Evolutionary conservation across 179 eudicot species (phyloP).

Genomic region (Corrigiola litoralis): DNA sequence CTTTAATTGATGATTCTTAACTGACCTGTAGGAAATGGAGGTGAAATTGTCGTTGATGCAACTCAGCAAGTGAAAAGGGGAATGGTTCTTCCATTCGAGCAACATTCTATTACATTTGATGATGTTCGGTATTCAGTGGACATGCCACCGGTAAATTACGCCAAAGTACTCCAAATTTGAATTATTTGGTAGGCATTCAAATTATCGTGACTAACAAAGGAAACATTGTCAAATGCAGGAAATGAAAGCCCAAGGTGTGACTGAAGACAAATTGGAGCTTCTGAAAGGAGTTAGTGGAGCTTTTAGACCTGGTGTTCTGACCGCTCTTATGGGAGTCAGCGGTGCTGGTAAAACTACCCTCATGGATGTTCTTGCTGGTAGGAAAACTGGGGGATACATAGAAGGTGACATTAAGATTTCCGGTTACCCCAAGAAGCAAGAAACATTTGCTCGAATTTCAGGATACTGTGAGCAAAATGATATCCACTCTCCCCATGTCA

Average conservation of each 20-base stretch:
- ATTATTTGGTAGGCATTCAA: too few species aligned
- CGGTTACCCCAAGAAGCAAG: slow-evolving; percentile 78
- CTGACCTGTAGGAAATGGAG: slow-evolving; percentile 19
- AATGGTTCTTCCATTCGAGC: slow-evolving; percentile 42
- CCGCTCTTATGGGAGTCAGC: slow-evolving; percentile 84
- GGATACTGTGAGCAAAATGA: slow-evolving; percentile 89
- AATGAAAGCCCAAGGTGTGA: slow-evolving; percentile 65
- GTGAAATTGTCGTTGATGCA: slow-evolving; percentile 18
- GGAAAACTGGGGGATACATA: slow-evolving; percentile 82
- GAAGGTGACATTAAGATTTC: slow-evolving; percentile 65
- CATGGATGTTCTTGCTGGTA: slow-evolving; percentile 83
- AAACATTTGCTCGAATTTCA: slow-evolving; percentile 74
- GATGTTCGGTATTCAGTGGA: slow-evolving; percentile 34
- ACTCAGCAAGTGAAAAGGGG: slow-evolving; percentile 22
- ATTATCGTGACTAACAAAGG: neutral
- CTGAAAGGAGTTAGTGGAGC: slow-evolving; percentile 76
- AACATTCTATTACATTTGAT: slow-evolving; percentile 34
- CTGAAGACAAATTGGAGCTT: slow-evolving; percentile 58
- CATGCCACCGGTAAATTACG: slow-evolving; percentile 28
- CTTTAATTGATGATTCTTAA: neutral
- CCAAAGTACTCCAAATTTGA: too few species aligned
- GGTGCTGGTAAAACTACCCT: slow-evolving; percentile 92
- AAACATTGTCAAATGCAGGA: slow-evolving; percentile 32
- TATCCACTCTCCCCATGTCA: slow-evolving; percentile 71
- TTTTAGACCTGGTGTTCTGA: slow-evolving; percentile 79